A percentile compares a stretch with the other conserved stretches of the same genome.
Evolutionary conservation across 2,329 filamentous ascomycete species (phyloP).

Genomic region (Trichoderma sp.): DNA sequence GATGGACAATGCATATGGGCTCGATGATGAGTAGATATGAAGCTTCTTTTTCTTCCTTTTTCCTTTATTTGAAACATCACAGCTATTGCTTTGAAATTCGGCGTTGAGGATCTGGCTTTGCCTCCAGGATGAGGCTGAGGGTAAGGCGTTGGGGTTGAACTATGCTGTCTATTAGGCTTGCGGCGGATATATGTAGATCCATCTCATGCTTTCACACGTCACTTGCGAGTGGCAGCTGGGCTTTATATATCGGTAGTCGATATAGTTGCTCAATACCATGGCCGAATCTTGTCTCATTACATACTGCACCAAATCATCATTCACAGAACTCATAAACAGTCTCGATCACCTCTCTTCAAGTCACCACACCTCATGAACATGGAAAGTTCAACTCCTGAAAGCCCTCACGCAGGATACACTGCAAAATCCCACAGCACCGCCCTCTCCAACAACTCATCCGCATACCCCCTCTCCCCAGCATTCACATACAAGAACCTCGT

Average conservation of each 20-base stretch:
- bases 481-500: conserved; percentile 38
- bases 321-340: neutral
- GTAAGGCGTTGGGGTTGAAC: conserved; percentile 4
- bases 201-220: neutral
- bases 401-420: conserved; percentile 28
- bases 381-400: too few relatives aligned
- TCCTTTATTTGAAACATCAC: too few relatives aligned
- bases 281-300: neutral
- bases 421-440: conserved; percentile 33
- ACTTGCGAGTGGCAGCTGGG: neutral
- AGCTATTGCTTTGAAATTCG: neutral
- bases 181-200: neutral
- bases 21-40: conserved; percentile 35
- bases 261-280: neutral
- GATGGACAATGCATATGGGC: conserved; percentile 44
- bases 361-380: too few relatives aligned
- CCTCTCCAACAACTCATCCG: conserved; percentile 33
- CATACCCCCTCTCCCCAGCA: conserved; percentile 34
- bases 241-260: neutral
- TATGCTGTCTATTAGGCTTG: neutral
- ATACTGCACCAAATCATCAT: neutral
- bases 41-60: neutral
- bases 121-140: neutral
- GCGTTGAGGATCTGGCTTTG: conserved; percentile 1
- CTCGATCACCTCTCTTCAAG: too few relatives aligned